A percentile compares a stretch with the other conserved stretches of the same genome.
Conservation (phyloP, 2,329 filamentous ascomycete species). For the Exophiala alcalophila region DNA sequence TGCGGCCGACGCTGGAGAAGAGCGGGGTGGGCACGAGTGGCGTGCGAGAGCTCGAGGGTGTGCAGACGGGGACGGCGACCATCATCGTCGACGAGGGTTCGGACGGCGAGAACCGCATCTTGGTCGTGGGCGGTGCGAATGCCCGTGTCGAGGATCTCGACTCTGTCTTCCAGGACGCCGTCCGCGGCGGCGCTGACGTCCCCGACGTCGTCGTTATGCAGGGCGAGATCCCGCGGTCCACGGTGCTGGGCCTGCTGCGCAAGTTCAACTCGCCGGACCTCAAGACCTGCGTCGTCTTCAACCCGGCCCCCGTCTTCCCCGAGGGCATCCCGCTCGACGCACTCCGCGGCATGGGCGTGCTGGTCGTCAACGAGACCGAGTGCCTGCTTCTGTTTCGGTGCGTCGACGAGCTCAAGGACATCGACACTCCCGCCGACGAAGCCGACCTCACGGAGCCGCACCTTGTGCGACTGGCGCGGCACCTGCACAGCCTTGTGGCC, state of each 20-base stretch:
- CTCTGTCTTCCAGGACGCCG: conserved; percentile 39
- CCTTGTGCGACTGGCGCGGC: conserved; percentile 46
- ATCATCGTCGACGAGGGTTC: conserved; percentile 72
- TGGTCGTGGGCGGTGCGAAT: conserved; percentile 71
- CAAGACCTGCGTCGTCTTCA: conserved; percentile 67
- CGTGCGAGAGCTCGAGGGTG: conserved; percentile 47
- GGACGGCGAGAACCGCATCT: conserved; percentile 70
- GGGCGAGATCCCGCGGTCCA: conserved; percentile 69
- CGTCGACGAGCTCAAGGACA: conserved; percentile 31
- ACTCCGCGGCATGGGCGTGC: conserved; percentile 67
- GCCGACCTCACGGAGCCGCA: conserved; percentile 30
- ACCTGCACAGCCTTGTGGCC: conserved; percentile 63
- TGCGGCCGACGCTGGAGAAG: conserved; percentile 57
- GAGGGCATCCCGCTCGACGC: conserved; percentile 63
- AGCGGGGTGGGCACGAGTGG: conserved; percentile 62
- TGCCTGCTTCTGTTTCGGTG: conserved; percentile 65
- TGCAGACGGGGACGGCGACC: conserved; percentile 67
- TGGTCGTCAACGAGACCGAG: conserved; percentile 90
- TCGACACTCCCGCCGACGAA: conserved; percentile 32
- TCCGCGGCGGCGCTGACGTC: conserved; percentile 35
- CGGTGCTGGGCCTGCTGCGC: conserved; percentile 60
- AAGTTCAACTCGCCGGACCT: conserved; percentile 45
- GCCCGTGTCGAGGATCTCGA: conserved; percentile 42
- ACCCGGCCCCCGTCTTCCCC: conserved; percentile 83
- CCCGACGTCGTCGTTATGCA: conserved; percentile 71